Evolutionary conservation across 2,329 filamentous ascomycete genomes (phyloP).

Genomic region (Dothidotthia symphoricarpi): DNA sequence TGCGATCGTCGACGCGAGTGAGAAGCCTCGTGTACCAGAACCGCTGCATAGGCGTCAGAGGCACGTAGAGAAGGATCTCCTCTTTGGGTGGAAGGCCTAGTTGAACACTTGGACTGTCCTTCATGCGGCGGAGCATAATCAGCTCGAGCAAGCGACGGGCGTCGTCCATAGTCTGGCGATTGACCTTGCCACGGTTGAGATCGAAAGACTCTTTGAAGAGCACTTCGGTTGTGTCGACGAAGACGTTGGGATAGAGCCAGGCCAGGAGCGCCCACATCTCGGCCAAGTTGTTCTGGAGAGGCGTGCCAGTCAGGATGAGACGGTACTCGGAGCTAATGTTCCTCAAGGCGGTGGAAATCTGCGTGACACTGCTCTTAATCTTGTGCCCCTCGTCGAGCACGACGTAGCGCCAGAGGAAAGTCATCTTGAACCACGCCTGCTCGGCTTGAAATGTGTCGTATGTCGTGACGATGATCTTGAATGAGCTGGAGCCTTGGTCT

Average conservation of each 20-base stretch:
- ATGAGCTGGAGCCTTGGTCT: constrained; percentile 18
- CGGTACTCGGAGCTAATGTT: constrained; percentile 50
- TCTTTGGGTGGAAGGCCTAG: constrained; percentile 58
- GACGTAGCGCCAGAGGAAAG: constrained; percentile 97
- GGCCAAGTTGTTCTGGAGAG: constrained; percentile 58
- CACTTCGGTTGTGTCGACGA: constrained; percentile 50
- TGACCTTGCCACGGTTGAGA: constrained; percentile 54
- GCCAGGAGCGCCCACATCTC: constrained; percentile 60
- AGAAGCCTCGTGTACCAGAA: constrained; percentile 60
- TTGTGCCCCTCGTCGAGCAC: constrained; percentile 98
- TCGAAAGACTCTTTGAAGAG: constrained; percentile 59
- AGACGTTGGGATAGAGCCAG: constrained; percentile 60
- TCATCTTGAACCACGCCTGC: constrained; percentile 86
- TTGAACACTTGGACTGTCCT: constrained; percentile 54
- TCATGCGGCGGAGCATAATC: constrained; percentile 61
- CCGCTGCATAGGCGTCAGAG: constrained; percentile 58
- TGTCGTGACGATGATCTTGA: constrained; percentile 76
- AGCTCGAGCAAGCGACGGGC: constrained; percentile 55
- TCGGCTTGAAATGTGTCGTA: constrained; percentile 99
- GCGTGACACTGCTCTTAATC: constrained; percentile 78
- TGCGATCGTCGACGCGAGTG: constrained; percentile 53
- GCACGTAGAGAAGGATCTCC: constrained; percentile 58
- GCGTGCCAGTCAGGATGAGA: constrained; percentile 55
- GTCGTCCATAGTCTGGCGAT: constrained; percentile 54
- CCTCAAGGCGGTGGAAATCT: constrained; percentile 46